These are phyloP conservation scores for Coemansia sp. DNA, from an alignment of 192 early-diverging fungal genomes.

Conservation along the genomic window DNA sequence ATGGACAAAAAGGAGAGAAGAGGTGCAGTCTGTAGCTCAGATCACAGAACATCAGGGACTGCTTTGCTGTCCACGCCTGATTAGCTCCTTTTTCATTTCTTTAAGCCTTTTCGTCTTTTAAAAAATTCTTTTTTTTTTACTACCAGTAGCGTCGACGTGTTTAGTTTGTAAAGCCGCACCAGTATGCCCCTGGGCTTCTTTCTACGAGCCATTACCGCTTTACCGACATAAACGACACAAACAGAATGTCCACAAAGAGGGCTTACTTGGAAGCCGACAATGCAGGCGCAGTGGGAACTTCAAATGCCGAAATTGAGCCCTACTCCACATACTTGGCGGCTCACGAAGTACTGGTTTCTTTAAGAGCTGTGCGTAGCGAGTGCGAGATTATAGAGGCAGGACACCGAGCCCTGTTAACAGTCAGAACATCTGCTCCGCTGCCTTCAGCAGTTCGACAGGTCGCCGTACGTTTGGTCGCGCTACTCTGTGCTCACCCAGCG, in stretches of 20 bases:
- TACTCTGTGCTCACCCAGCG: constrained; percentile 42
- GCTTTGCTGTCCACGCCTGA: not conserved
- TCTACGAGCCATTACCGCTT: not conserved
- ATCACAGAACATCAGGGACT: not conserved
- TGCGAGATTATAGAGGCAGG: constrained; percentile 7
- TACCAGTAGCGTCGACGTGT: not conserved
- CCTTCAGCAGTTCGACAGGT: constrained; percentile 35
- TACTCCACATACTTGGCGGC: constrained; percentile 41
- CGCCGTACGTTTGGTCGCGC: constrained; percentile 29
- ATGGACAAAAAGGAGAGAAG: not conserved
- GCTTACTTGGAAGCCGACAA: constrained; percentile 18
- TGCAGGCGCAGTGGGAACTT: not conserved
- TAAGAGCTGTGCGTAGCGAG: constrained; percentile 8
- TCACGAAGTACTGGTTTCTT: constrained; percentile 28
- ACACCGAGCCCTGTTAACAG: constrained; percentile 22
- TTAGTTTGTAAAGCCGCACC: not conserved
- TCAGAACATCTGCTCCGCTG: constrained; percentile 9
- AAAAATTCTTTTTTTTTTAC: not conserved
- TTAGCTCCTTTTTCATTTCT: not conserved
- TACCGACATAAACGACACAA: not conserved
- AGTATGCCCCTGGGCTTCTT: not conserved
- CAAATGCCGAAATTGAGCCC: constrained; percentile 12
- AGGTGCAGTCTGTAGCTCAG: not conserved
- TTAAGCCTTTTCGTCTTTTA: not conserved
- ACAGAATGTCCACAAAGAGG: constrained; percentile 22